Conservation (phyloP, 345 rosid genomes). For the Toxicodendron radicans region DNA sequence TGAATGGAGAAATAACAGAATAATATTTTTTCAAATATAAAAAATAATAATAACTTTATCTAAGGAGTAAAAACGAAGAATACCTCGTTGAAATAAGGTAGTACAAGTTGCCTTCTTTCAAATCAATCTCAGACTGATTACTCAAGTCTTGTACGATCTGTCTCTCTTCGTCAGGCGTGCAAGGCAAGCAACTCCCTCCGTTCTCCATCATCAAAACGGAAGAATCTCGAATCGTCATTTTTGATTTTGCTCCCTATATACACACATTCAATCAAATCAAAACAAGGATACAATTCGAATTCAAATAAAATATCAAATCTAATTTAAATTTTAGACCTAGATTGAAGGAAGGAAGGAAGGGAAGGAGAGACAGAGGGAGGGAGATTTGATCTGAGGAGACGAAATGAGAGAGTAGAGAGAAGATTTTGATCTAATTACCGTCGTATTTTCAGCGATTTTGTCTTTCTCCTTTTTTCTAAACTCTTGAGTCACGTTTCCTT, state of each 20-base stretch:
- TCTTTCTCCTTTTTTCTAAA: constrained; percentile 18
- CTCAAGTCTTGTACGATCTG: constrained; percentile 59
- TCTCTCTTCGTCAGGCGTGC: constrained; percentile 63
- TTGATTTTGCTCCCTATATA: constrained; percentile 22
- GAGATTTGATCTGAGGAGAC: constrained; percentile 9
- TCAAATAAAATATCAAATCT: constrained; percentile 7
- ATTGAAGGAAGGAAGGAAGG: constrained; percentile 13
- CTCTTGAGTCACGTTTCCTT: constrained; percentile 31
- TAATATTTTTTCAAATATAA: background rate
- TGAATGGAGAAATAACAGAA: background rate
- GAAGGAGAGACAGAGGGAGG: background rate
- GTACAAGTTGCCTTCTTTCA: constrained; percentile 75
- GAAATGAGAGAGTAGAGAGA: background rate
- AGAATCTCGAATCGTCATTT: constrained; percentile 61
- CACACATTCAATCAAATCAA: constrained; percentile 17
- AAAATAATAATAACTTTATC: too few relatives aligned
- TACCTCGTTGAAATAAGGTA: constrained; percentile 77
- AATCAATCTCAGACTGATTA: constrained; percentile 49
- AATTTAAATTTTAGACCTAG: constrained; percentile 8
- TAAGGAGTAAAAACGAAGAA: background rate
- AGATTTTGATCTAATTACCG: constrained; percentile 16
- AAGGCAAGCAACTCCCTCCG: constrained; percentile 56
- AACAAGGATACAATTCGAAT: constrained; percentile 14
- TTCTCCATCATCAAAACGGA: constrained; percentile 55
- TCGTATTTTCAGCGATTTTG: constrained; percentile 29